Evolutionary conservation across 345 rosid species (phyloP).

Genomic region (Lepidium sativum): DNA sequence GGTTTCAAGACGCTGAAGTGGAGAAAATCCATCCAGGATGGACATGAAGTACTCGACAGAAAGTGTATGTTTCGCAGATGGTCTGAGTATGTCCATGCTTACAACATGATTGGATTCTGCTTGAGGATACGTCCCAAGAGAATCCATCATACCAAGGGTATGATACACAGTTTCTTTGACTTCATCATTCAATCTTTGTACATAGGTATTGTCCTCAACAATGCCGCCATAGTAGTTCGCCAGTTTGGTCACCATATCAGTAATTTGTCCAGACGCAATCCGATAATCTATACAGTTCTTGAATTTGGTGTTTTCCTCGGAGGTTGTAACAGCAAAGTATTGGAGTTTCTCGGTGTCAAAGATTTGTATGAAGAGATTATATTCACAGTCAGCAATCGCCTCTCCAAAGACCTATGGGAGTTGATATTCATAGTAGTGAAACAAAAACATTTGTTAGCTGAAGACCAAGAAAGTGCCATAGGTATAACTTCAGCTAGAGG

Average conservation of each 20-base stretch:
- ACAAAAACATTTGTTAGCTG: constrained; percentile 32
- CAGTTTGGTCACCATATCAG: background rate
- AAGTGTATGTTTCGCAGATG: constrained; percentile 38
- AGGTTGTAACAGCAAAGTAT: background rate
- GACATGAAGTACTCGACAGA: constrained; percentile 25
- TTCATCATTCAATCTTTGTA: background rate
- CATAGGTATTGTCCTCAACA: background rate
- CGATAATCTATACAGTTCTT: background rate
- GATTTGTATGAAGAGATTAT: constrained; percentile 28
- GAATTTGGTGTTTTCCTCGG: background rate
- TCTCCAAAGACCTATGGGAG: constrained; percentile 43
- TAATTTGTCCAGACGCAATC: background rate
- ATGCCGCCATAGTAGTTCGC: background rate
- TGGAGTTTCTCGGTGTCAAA: constrained; percentile 13
- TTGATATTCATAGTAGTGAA: constrained; percentile 39
- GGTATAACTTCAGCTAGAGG: constrained; percentile 41
- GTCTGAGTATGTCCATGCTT: constrained; percentile 37
- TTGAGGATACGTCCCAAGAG: constrained; percentile 25
- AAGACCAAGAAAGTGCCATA: constrained; percentile 36
- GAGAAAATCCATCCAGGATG: background rate
- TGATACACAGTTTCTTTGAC: background rate
- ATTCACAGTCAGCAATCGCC: constrained; percentile 30
- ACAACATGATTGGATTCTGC: constrained; percentile 46
- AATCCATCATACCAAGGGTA: constrained; percentile 24
- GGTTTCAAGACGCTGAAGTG: constrained; percentile 15